Evolutionary conservation across 23 red algal species (phyloP).

Genomic region (Gracilaria vermiculophylla): DNA sequence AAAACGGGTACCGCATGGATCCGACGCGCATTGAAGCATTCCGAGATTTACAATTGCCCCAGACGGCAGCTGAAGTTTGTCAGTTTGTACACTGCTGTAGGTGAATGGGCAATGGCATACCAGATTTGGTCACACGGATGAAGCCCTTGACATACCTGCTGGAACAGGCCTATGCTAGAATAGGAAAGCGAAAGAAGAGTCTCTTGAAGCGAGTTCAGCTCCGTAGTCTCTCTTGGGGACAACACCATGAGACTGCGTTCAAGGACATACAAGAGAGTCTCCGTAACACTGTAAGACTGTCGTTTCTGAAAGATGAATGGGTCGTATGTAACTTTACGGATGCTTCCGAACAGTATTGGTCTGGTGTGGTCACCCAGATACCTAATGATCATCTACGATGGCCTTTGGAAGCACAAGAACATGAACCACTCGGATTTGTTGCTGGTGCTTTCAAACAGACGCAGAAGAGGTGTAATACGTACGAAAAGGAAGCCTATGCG

Average conservation of each 20-base stretch:
- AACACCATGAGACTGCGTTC: background rate
- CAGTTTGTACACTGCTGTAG: constrained; percentile 33
- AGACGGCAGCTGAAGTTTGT: constrained; percentile 32
- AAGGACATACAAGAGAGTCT: background rate
- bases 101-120: constrained; percentile 27
- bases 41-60: background rate
- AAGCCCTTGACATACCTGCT: background rate
- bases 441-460: background rate
- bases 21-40: background rate
- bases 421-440: constrained; percentile 35
- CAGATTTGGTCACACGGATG: background rate
- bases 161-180: background rate
- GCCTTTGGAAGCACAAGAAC: background rate
- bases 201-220: background rate
- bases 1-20: constrained; percentile 4
- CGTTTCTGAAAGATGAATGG: background rate
- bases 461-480: background rate
- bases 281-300: background rate
- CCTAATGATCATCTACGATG: background rate
- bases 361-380: constrained; percentile 26
- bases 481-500: constrained; percentile 49
- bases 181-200: constrained; percentile 8
- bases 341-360: constrained; percentile 16
- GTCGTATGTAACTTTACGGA: constrained; percentile 50
- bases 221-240: background rate